A percentile compares a stretch with the other conserved stretches of the same genome.
phyloP scores from a whole-genome alignment of 2,329 filamentous ascomycete species.

The Arthrobotrys sinensis region DNA sequence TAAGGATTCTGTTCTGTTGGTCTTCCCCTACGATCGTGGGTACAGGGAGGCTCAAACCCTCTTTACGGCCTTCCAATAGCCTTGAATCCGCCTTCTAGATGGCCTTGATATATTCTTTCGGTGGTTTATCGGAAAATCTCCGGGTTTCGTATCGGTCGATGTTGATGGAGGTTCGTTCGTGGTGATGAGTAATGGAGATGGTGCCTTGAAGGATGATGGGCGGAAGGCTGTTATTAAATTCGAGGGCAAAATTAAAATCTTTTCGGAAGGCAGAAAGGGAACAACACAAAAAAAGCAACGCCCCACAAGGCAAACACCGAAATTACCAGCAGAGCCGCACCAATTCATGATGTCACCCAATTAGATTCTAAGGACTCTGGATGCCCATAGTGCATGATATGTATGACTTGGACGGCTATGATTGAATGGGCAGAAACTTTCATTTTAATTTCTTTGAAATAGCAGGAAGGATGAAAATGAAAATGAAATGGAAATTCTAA shows the following conservation, averaged over 20 bases:
- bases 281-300: slow-evolving; percentile 44
- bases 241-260: slow-evolving; percentile 46
- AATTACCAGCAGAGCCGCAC: slow-evolving; percentile 12
- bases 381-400: too few species aligned
- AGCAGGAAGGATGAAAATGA: too few species aligned
- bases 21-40: slow-evolving; percentile 8
- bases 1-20: slow-evolving; percentile 42
- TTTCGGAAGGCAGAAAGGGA: slow-evolving; percentile 37
- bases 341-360: background rate
- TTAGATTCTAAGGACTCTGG: too few species aligned
- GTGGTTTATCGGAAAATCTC: background rate
- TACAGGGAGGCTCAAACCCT: slow-evolving; percentile 49
- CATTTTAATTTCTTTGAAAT: too few species aligned
- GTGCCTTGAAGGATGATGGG: background rate
- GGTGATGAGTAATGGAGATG: slow-evolving; percentile 27
- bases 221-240: slow-evolving; percentile 27
- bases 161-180: background rate
- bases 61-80: slow-evolving; percentile 17
- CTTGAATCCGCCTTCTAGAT: slow-evolving; percentile 10
- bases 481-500: too few species aligned
- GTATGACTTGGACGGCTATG: too few species aligned
- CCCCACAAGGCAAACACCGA: slow-evolving; percentile 9
- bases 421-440: too few species aligned
- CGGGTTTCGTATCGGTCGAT: slow-evolving; percentile 1
- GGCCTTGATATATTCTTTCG: slow-evolving; percentile 9